Base-by-base conservation (phyloP, 495 filamentous ascomycete species). In the Penicillium maclennaniae region DNA sequence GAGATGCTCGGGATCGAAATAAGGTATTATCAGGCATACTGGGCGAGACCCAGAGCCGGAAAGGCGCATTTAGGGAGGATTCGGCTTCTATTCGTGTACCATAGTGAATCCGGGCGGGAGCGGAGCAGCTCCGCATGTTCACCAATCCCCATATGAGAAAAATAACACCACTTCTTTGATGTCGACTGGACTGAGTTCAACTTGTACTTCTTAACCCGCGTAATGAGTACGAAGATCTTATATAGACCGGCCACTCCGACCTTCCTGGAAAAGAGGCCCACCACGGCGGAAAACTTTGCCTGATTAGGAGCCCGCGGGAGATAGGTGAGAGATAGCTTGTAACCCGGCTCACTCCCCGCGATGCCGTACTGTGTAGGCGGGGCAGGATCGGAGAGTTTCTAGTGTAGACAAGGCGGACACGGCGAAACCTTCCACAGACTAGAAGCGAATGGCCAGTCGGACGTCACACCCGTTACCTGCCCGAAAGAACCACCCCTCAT, bases 71-170 rank as follows among this genome's bases (percentile, higher is more conserved):
- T 34, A 40, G 19, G n/a, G 43, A 37, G 44, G 54, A 41, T 43
- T 42, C 38, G 48, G 51, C 43, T 50, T 53, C 54, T 52, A 54
- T 50, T 47, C 58, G 54, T 66, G 63, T 66, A 66, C 53, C 45
- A 66, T 66, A 66, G 61, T 56, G 53, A 61, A 61, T 38, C 55
- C 47, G 55, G 47, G 52, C 28, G 54, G 52, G 51, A 46, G 28
- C 27, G 28, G 45, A 41, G 51, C 39, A 49, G 16, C 20, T 34
- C 21, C 48, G 37, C 43, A 15, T 12, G 14, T 34, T 45, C 47
- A 43, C 49, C 38, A 51, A 54, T 38, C 46, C 47, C 43, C 31
- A 43, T 43, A 61, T 61, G n/a, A 59, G 42, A 54, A 58, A 52
- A 50, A 26, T 16, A 37, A 46, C 53, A 47, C 44, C 23, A 10